Evolutionary conservation across 306 rosid species (phyloP), one percentile per base, ranked within the genome.

Genomic region (Glycine soja): DNA sequence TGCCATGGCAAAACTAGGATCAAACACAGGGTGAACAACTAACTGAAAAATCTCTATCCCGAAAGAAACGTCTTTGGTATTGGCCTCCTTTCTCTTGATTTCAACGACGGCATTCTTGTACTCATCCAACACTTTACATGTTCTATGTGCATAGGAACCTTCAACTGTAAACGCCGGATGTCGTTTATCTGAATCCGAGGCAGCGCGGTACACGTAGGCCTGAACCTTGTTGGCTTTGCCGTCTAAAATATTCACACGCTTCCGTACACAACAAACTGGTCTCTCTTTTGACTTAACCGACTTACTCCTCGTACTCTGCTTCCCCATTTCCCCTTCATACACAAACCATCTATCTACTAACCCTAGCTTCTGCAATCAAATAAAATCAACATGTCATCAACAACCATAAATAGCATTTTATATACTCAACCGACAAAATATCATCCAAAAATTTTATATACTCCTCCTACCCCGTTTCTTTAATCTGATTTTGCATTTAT

Each of bases 1-100:
- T 65, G 91, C 95, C 99, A 95, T 95, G 8, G 97, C 99, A 72
- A 93, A 87, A 15, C 72, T 87, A 46, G 93, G 83, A 87, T 93
- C 91, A 76, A 93, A 90, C 0, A 89, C 92, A 2, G 97, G 92
- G 9, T 85, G 85, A 75, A 91, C 92, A 77, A 90, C 57, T 83
- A 95, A 79, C 64, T 88, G 91, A 77, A 95, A 95, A 83, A 95
- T 92, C 57, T 95, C 97, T 3, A 74, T 34, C 45, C 99, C 99
- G 64, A 87, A 95, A 24, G 94, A 89, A 7, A 85, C 88, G 11
- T 92, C 84, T 52, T 90, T 90, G 45, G 43, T 79, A 14, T 66
- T 70, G 42, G 90, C 80, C 59, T 91, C 89, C 53, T 95, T 95
- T 85, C 88, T 89, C 88, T 76, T 95, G 81, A 90, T 91, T 84